Evolutionary conservation across 768 basidiomycete genomes (phyloP).

Genomic region (Agaricus sinodeliciosus): DNA sequence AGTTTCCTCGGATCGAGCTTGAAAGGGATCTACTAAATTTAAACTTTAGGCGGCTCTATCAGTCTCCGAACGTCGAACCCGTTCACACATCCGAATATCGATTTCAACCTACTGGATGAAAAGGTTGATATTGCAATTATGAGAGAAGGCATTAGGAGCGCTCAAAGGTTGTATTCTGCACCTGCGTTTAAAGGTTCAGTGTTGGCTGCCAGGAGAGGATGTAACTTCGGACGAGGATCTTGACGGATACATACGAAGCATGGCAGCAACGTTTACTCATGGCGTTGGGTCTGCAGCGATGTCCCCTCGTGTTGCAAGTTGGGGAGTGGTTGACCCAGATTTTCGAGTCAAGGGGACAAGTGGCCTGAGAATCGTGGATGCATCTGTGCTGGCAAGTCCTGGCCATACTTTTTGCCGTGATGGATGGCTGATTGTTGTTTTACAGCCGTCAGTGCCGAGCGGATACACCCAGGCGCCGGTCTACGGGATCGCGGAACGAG

Average conservation of each 20-base stretch:
- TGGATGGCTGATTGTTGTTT: background rate
- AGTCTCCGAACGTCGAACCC: background rate
- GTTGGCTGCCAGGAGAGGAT: background rate
- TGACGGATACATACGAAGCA: slow-evolving; percentile 16
- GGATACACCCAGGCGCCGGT: slow-evolving; percentile 8
- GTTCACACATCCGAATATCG: slow-evolving; percentile 7
- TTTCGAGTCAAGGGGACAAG: slow-evolving; percentile 27
- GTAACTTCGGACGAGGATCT: background rate
- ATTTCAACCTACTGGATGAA: slow-evolving; percentile 5
- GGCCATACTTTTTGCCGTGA: no score
- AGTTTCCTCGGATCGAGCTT: background rate
- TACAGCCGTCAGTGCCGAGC: slow-evolving; percentile 4
- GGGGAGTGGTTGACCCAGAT: slow-evolving; percentile 31
- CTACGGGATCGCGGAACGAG: slow-evolving; percentile 7
- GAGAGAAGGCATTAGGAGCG: slow-evolving; percentile 11
- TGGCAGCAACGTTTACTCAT: slow-evolving; percentile 20
- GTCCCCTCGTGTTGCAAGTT: slow-evolving; percentile 18
- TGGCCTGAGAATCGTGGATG: slow-evolving; percentile 32
- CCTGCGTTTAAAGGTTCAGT: slow-evolving; percentile 6
- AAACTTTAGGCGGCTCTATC: slow-evolving; percentile 5
- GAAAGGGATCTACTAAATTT: background rate
- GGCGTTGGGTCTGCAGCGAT: slow-evolving; percentile 26
- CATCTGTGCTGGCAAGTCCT: slow-evolving; percentile 24
- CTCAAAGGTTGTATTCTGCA: slow-evolving; percentile 6
- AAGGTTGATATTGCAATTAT: slow-evolving; percentile 8